Evolutionary conservation across 306 rosid species (phyloP), one percentile per base, ranked within the genome.

Genomic region (Trifolium subterraneum): DNA sequence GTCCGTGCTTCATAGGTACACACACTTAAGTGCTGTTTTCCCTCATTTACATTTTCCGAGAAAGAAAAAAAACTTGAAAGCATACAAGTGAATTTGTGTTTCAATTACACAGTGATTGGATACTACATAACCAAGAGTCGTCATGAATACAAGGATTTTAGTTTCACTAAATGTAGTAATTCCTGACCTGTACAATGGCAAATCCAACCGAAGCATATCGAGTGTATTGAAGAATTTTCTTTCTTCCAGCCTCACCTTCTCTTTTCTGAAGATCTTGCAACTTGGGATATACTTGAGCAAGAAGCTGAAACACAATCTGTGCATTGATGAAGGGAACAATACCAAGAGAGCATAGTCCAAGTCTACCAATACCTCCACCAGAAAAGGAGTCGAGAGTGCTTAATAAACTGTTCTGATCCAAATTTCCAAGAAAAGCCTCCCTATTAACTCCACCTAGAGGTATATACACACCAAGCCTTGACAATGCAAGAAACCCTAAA

Each of bases 321-420:
- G 98, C 98, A 64, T 93, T 93, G 85, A 93, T 93, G 86, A 91
- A 93, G 36, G 98, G 97, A 79, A 93, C 96, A 64, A 93, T 89
- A 54, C 98, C 97, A 64, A 93, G 94, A 35, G 98, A 93, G 69
- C 98, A 93, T 72, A 93, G 80, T 45, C 96, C 98, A 35, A 93
- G 90, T 81, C 98, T 89, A 60, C 98, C 98, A 75, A 93, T 89
- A 55, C 98, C 98, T 51, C 98, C 97, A 48, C 98, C 97, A 77
- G 98, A 93, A 86, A 93, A 93, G 10, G 98, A 87, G 82, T 93
- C 98, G 70, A 93, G 74, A 67, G 97, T 93, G 82, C 90, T 81
- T 86, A 93, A 86, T 42, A 93, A 86, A 85, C 96, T 89, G 81
- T 88, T 93, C 76, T 87, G 91, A 76, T 91, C 98, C 86, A 93